These are phyloP conservation scores for Penicillium fuscoglaucum DNA, from an alignment of 2,329 filamentous ascomycete genomes.

Conservation along the genomic window DNA sequence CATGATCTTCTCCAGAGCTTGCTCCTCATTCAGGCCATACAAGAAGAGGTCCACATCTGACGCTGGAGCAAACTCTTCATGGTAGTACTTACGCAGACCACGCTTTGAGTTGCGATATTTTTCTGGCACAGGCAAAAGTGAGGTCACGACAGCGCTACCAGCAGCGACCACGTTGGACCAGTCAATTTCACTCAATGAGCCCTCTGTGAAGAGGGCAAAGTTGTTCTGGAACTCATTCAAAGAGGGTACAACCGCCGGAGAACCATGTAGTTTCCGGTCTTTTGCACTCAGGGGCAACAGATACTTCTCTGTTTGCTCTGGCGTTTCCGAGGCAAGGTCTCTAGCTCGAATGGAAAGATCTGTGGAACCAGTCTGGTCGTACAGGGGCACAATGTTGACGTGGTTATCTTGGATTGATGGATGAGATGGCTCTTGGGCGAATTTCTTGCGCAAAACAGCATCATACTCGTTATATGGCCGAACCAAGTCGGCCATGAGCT, in stretches of 20 bases:
- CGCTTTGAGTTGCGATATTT: constrained; percentile 64
- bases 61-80: constrained; percentile 75
- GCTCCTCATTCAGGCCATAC: constrained; percentile 73
- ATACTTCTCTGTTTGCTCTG: constrained; percentile 35
- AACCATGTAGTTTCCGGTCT: constrained; percentile 62
- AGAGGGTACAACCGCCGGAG: constrained; percentile 66
- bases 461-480: constrained; percentile 42
- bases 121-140: constrained; percentile 68
- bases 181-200: constrained; percentile 70
- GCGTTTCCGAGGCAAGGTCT: constrained; percentile 32
- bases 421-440: constrained; percentile 42
- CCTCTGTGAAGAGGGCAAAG: constrained; percentile 80
- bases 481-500: constrained; percentile 32
- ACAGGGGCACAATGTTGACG: constrained; percentile 40
- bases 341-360: constrained; percentile 36
- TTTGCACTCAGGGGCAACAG: constrained; percentile 41
- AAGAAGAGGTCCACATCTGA: constrained; percentile 87
- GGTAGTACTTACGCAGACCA: constrained; percentile 69
- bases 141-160: constrained; percentile 78
- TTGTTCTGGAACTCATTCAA: constrained; percentile 74
- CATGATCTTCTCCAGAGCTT: constrained; percentile 80
- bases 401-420: constrained; percentile 30
- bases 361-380: constrained; percentile 23
- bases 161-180: constrained; percentile 82
- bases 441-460: constrained; percentile 37